phyloP scores from a whole-genome alignment of 2,329 filamentous ascomycete species.

The Akanthomyces dipterigenus region DNA sequence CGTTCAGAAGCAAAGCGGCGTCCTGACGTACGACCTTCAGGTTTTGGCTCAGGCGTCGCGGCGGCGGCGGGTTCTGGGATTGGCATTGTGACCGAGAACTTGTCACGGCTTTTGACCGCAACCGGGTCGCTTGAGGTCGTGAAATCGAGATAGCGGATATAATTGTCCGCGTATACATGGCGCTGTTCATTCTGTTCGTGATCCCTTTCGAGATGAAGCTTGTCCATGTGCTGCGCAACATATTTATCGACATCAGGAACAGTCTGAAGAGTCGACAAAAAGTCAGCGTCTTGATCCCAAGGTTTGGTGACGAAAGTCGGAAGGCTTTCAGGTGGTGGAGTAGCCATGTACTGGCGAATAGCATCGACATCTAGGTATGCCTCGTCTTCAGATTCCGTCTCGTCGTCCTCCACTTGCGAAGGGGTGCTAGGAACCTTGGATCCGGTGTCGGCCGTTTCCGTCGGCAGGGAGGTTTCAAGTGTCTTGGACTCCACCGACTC shows the following conservation, averaged over 20 bases:
- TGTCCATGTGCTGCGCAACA: constrained; percentile 38
- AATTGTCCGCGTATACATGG: constrained; percentile 39
- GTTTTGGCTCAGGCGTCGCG: constrained; percentile 45
- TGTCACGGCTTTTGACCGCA: constrained; percentile 49
- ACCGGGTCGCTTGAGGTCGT: constrained; percentile 49
- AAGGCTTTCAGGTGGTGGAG: constrained; percentile 48
- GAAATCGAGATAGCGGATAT: constrained; percentile 47
- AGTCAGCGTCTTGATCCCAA: constrained; percentile 42
- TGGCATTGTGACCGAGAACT: constrained; percentile 38
- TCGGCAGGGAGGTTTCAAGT: constrained; percentile 12
- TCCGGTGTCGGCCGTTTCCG: constrained; percentile 24
- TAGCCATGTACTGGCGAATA: constrained; percentile 45
- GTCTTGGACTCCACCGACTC: neutral
- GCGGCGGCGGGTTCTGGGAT: constrained; percentile 27
- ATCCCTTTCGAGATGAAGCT: constrained; percentile 31
- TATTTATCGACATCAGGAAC: constrained; percentile 37
- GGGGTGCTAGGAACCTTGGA: constrained; percentile 39
- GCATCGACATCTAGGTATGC: constrained; percentile 43
- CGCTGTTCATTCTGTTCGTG: constrained; percentile 33
- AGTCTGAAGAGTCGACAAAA: constrained; percentile 35
- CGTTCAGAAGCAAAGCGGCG: constrained; percentile 63
- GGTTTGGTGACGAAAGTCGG: constrained; percentile 39
- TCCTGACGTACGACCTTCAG: constrained; percentile 47
- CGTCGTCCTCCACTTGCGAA: constrained; percentile 43
- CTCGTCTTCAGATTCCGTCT: constrained; percentile 49